Evolutionary conservation across 1,284 basidiomycete genomes (phyloP).

Genomic region (Melampsora abietis-canadensis): DNA sequence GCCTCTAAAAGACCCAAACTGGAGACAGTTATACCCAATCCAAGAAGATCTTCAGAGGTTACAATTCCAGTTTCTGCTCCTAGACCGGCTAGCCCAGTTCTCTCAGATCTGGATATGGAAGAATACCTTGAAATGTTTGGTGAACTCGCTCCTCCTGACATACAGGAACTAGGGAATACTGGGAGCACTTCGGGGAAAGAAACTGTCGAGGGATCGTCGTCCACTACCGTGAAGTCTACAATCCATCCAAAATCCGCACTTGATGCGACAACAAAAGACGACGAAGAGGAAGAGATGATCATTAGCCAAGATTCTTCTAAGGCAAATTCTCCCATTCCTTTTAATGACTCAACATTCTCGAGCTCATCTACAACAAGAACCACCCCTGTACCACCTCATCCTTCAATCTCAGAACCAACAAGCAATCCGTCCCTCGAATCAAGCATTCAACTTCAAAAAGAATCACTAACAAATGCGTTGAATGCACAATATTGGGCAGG

Average conservation of each 20-base stretch:
- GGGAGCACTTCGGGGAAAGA: not conserved
- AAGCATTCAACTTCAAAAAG: not conserved
- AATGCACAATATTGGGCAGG: conserved; percentile 29
- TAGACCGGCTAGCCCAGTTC: conserved; percentile 4
- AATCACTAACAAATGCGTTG: conserved; percentile 7
- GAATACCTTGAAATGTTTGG: conserved; percentile 28
- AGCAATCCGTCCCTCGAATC: not conserved
- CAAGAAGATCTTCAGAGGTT: not conserved
- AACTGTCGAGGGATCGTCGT: not conserved
- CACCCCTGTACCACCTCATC: not conserved
- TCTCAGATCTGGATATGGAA: conserved; percentile 34
- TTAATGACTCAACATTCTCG: not conserved
- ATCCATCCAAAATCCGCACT: not conserved
- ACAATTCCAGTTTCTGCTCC: not conserved
- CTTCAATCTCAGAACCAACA: not conserved
- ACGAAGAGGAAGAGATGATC: not conserved
- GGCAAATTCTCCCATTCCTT: not conserved
- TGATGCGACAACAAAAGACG: not conserved
- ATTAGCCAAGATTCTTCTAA: not conserved
- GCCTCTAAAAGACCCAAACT: not conserved
- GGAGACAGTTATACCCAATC: not conserved
- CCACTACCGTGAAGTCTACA: not conserved
- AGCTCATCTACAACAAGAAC: not conserved
- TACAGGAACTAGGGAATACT: not conserved
- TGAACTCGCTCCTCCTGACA: not conserved